phyloP scores from a whole-genome alignment of 495 filamentous ascomycete species.

The Pseudomonodictys pantanalensis region DNA sequence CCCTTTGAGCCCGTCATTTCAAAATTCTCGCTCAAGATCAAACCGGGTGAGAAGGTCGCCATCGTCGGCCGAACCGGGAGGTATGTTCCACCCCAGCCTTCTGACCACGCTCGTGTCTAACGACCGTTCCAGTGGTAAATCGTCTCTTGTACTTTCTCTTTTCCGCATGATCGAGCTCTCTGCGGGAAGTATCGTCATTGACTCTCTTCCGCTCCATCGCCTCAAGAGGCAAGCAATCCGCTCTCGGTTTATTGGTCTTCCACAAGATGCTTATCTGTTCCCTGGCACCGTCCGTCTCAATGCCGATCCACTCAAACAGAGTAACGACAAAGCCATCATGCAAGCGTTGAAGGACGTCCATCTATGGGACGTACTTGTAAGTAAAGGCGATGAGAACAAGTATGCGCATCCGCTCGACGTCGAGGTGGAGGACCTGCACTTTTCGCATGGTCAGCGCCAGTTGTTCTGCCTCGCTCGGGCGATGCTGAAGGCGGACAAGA shows the following conservation, averaged over 20 bases:
- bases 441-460: constrained; percentile 63
- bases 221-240: constrained; percentile 51
- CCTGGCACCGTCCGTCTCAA: constrained; percentile 42
- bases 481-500: constrained; percentile 43
- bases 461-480: constrained; percentile 64
- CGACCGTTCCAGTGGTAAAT: constrained; percentile 44
- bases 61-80: constrained; percentile 42
- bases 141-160: constrained; percentile 50
- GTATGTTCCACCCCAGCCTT: constrained; percentile 2
- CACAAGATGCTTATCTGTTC: constrained; percentile 59
- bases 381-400: constrained; percentile 21
- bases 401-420: constrained; percentile 44
- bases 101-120: neutral
- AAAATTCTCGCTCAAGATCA: constrained; percentile 51
- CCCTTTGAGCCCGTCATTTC: constrained; percentile 43
- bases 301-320: constrained; percentile 27
- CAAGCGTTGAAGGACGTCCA: constrained; percentile 29
- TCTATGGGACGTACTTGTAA: constrained; percentile 44
- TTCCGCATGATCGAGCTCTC: constrained; percentile 54
- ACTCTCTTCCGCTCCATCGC: constrained; percentile 49
- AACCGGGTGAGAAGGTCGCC: constrained; percentile 57
- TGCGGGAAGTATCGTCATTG: constrained; percentile 47
- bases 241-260: constrained; percentile 50
- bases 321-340: constrained; percentile 34
- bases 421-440: constrained; percentile 49